phyloP scores from a whole-genome alignment of 2,329 filamentous ascomycete species.

The Botrytis galanthina region DNA sequence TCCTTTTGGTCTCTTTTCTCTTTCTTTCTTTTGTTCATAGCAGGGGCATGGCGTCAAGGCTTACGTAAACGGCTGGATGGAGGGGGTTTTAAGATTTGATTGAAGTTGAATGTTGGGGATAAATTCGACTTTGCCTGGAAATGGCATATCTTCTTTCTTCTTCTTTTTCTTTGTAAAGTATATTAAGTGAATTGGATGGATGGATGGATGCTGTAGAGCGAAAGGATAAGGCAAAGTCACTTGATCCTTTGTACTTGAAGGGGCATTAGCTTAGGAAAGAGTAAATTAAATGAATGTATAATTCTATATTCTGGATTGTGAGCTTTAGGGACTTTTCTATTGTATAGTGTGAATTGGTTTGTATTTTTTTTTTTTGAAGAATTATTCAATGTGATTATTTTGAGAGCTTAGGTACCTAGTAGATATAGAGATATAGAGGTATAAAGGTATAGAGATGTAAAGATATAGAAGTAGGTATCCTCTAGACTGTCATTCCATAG shows the following conservation, averaged over 20 bases:
- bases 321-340: background rate
- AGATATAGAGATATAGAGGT: no score
- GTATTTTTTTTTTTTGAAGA: no score
- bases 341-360: background rate
- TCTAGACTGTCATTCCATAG: no score
- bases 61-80: background rate
- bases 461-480: no score
- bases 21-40: slow-evolving; percentile 1
- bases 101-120: background rate
- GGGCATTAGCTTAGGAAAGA: background rate
- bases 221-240: background rate
- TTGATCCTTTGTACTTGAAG: background rate
- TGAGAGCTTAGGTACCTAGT: no score
- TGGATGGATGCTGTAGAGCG: background rate
- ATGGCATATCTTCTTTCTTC: background rate
- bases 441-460: no score
- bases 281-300: background rate
- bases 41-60: background rate
- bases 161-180: background rate
- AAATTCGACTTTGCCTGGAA: background rate
- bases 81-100: background rate
- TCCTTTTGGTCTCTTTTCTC: background rate
- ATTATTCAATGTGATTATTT: no score
- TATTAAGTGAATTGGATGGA: background rate
- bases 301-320: background rate